These are phyloP conservation scores for Cladosporium sp. DNA, from an alignment of 2,329 filamentous ascomycete genomes.

Conservation along the genomic window DNA sequence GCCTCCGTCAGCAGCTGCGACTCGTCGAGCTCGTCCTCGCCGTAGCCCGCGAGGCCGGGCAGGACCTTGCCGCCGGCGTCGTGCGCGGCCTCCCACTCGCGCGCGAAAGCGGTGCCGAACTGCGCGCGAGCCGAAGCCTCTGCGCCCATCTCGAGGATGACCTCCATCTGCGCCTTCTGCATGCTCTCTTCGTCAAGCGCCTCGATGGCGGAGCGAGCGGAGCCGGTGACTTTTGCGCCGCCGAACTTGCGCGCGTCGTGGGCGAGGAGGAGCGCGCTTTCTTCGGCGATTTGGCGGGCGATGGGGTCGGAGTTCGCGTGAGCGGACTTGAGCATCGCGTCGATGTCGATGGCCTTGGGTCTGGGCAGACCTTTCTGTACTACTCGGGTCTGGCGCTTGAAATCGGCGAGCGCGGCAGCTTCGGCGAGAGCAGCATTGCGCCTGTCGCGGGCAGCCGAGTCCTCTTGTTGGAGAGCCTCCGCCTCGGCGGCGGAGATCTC, in stretches of 20 bases:
- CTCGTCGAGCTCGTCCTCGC: conserved; percentile 62
- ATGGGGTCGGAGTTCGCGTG: conserved; percentile 56
- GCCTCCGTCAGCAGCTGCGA: conserved; percentile 59
- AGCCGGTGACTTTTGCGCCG: conserved; percentile 58
- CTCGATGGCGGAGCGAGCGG: conserved; percentile 50
- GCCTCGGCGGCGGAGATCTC: conserved; percentile 44
- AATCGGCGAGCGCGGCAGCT: conserved; percentile 62
- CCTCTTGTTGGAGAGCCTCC: conserved; percentile 55
- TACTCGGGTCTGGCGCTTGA: conserved; percentile 81
- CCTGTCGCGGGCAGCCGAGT: conserved; percentile 68
- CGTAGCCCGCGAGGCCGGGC: conserved; percentile 74
- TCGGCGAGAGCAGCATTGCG: conserved; percentile 58
- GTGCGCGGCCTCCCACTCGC: conserved; percentile 45
- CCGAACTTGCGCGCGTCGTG: conserved; percentile 75
- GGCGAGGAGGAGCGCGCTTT: conserved; percentile 73
- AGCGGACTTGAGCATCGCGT: conserved; percentile 59
- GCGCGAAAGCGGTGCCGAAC: conserved; percentile 41
- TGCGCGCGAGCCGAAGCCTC: conserved; percentile 34
- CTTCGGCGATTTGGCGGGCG: conserved; percentile 64
- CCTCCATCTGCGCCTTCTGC: conserved; percentile 67
- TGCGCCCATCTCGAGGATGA: conserved; percentile 61
- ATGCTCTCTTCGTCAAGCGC: conserved; percentile 65
- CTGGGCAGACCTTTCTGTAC: conserved; percentile 78
- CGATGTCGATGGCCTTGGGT: conserved; percentile 65
- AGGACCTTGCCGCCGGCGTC: conserved; percentile 43